phyloP scores from a whole-genome alignment of 768 basidiomycete species.

The Pulveroboletus ravenelii region DNA sequence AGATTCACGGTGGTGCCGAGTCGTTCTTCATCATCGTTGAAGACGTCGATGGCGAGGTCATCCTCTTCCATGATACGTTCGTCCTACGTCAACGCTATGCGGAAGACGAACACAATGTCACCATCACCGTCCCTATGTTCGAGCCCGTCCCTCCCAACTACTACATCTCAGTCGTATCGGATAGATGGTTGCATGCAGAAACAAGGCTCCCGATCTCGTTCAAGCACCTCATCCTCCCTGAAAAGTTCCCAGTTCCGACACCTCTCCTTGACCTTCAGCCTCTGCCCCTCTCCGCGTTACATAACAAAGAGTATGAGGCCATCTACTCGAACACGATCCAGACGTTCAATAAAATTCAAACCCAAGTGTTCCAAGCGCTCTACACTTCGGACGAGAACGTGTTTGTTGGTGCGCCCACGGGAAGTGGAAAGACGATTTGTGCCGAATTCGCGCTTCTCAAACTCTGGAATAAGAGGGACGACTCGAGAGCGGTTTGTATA shows the following conservation, averaged over 20 bases:
- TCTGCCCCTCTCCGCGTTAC: constrained; percentile 83
- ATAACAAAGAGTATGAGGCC: constrained; percentile 88
- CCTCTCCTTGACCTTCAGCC: constrained; percentile 90
- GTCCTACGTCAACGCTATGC: constrained; percentile 88
- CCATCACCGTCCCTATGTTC: constrained; percentile 92
- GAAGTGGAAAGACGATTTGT: constrained; percentile 95
- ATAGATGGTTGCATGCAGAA: constrained; percentile 94
- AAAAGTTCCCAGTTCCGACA: constrained; percentile 92
- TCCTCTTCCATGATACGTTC: constrained; percentile 93
- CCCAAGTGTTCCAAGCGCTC: constrained; percentile 96
- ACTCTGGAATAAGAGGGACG: constrained; percentile 87
- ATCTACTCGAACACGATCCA: constrained; percentile 78
- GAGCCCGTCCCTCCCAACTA: constrained; percentile 98
- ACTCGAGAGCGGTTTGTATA: constrained; percentile 85
- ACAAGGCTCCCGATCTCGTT: constrained; percentile 94
- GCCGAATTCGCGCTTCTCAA: constrained; percentile 94
- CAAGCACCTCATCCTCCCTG: constrained; percentile 96
- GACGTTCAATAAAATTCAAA: constrained; percentile 98
- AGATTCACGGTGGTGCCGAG: constrained; percentile 83
- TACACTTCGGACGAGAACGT: constrained; percentile 97
- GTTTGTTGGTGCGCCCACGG: constrained; percentile 94
- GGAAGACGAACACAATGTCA: constrained; percentile 91
- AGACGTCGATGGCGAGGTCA: constrained; percentile 95
- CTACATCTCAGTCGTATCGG: constrained; percentile 92
- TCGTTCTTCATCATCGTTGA: constrained; percentile 93